Base-by-base conservation (phyloP, 495 filamentous ascomycete species). In the Talaromyces adpressus region DNA sequence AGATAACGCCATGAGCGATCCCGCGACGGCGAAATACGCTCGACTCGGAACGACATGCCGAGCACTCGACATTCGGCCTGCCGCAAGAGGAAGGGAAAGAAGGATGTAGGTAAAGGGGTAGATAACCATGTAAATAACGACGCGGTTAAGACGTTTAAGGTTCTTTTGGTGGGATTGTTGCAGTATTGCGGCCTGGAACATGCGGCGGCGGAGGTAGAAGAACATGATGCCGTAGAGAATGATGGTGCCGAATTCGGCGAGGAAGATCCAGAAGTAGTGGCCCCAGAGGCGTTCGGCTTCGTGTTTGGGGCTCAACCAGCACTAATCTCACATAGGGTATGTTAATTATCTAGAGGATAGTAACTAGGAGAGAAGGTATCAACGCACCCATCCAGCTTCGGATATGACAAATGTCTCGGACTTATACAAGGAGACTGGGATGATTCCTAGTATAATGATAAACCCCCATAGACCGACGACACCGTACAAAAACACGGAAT, bases 231-330 rank as follows among this genome's bases (percentile, higher is more conserved):
- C 75, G 72, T 93, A 93, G 14, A 91, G 79, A 47, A 77, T 62
- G 56, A 86, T 79, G 12, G 87, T 90, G 20, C 84, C 69, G 66
- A 87, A 83, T 64, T 91, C 83, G 59, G 83, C 77, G 53, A 91
- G 72, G 74, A 92, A 91, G 72, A 92, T 89, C 83, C 87, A 93
- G 65, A 92, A 79, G 68, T 93, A 93, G 67, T 93, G 90, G 20
- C 87, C 82, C 78, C 82, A 85, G 1, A 93, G 81, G 65, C 89
- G 89, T 47, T 85, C 76, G 6, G 71, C 67, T 62, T 85, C 80
- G 71, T 85, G 90, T 1, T 79, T 71, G 45, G 77, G 70, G 66
- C 82, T 87, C 34, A 91, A 82, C 89, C 89, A 36, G 32, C 32
- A 36, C 32, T 36, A 32, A 12, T 36, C 32, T 12, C 32, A 12